Conservation (phyloP, 2,329 filamentous ascomycete genomes). For the Penicillium paneum region DNA sequence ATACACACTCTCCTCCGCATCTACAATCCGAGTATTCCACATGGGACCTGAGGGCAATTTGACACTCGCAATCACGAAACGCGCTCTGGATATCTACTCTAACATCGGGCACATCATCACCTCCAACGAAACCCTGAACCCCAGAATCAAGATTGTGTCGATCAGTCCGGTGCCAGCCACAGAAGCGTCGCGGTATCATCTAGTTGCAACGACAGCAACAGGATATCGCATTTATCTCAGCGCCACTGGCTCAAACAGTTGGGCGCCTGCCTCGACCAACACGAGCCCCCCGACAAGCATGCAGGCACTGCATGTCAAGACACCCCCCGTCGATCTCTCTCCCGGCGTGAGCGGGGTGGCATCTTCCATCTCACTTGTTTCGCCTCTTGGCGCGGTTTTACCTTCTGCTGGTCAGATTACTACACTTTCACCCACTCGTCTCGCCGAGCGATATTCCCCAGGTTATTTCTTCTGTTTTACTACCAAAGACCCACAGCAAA, state of each 20-base stretch:
- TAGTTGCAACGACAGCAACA: slow-evolving; percentile 86
- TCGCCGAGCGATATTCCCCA: slow-evolving; percentile 64
- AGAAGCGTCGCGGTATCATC: slow-evolving; percentile 77
- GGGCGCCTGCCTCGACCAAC: slow-evolving; percentile 54
- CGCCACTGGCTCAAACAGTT: slow-evolving; percentile 69
- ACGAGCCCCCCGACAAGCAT: slow-evolving; percentile 81
- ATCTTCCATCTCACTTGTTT: slow-evolving; percentile 20
- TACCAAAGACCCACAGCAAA: slow-evolving; percentile 57
- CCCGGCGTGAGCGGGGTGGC: slow-evolving; percentile 11
- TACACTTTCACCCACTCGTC: slow-evolving; percentile 41
- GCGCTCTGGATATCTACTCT: slow-evolving; percentile 53
- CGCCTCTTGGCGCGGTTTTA: slow-evolving; percentile 27
- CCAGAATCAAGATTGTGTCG: slow-evolving; percentile 70
- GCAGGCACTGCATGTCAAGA: slow-evolving; percentile 96
- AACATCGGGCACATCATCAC: slow-evolving; percentile 83
- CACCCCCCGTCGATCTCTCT: slow-evolving; percentile 62
- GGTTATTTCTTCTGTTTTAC: slow-evolving; percentile 90
- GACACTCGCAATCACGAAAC: slow-evolving; percentile 55
- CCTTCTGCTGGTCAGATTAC: slow-evolving; percentile 44
- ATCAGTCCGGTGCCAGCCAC: slow-evolving; percentile 82
- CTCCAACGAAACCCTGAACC: slow-evolving; percentile 67
- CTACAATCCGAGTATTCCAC: slow-evolving; percentile 87
- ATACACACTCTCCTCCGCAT: slow-evolving; percentile 84
- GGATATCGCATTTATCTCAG: slow-evolving; percentile 91
- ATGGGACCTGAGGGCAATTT: slow-evolving; percentile 62